phyloP scores from a whole-genome alignment of 208 protist species.

The Leishmania lainsoni region DNA sequence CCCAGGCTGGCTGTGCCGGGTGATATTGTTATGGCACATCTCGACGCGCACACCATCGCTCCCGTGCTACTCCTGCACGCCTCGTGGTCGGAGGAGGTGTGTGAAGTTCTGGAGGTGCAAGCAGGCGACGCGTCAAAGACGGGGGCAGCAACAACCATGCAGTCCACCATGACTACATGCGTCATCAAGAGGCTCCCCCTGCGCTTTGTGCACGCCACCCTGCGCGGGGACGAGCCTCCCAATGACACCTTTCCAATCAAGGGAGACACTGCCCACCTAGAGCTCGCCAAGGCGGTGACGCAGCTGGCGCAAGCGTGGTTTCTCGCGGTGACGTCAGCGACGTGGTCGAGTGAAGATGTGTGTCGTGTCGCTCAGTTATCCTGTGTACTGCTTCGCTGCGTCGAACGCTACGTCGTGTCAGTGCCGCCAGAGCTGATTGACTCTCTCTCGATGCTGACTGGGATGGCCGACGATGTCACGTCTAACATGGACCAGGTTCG shows the following conservation, averaged over 20 bases:
- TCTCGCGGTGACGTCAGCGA: constrained; percentile 10
- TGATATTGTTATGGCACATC: constrained; percentile 61
- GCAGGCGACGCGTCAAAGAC: constrained; percentile 1
- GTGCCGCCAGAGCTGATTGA: constrained; percentile 28
- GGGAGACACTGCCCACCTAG: constrained; percentile 10
- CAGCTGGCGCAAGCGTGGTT: constrained; percentile 23
- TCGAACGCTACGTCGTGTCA: constrained; percentile 26
- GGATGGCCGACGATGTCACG: constrained; percentile 34
- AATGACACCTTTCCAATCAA: constrained; percentile 20
- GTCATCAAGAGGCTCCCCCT: constrained; percentile 50
- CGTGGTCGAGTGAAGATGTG: constrained; percentile 17
- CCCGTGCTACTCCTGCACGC: constrained; percentile 49
- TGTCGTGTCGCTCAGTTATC: constrained; percentile 52
- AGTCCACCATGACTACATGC: neutral
- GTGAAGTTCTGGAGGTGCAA: constrained; percentile 68
- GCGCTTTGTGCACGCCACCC: constrained; percentile 57
- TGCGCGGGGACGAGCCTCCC: constrained; percentile 34
- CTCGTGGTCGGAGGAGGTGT: constrained; percentile 67
- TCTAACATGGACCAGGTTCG: constrained; percentile 21
- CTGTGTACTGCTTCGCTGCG: constrained; percentile 58
- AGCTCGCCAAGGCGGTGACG: constrained; percentile 34
- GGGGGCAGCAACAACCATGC: neutral
- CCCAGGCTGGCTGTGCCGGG: constrained; percentile 73
- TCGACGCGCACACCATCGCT: constrained; percentile 42
- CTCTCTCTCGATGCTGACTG: constrained; percentile 22